Percentiles rank a stretch among this genome's conserved stretches.
phyloP scores from a whole-genome alignment of 805 yeast genomes.

The Myxozyma sirexii region DNA sequence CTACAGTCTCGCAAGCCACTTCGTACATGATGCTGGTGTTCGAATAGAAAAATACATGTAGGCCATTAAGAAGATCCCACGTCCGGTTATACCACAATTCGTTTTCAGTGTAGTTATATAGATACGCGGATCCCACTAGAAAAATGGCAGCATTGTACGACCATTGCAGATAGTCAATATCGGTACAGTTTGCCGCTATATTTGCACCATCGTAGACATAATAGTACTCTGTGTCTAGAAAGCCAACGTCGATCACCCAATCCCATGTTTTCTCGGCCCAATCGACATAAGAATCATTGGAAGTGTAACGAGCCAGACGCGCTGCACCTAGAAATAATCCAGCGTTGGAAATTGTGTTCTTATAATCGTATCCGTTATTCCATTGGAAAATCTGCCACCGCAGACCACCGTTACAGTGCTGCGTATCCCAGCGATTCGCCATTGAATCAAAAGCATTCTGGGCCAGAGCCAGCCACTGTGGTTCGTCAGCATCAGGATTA shows the following conservation, averaged over 20 bases:
- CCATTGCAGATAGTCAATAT: constrained; percentile 68
- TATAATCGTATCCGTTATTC: constrained; percentile 92
- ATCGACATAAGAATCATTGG: constrained; percentile 66
- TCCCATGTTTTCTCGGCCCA: constrained; percentile 71
- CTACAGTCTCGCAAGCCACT: constrained; percentile 72
- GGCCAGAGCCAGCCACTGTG: constrained; percentile 80
- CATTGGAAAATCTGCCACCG: constrained; percentile 96
- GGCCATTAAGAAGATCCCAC: constrained; percentile 56
- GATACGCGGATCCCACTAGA: constrained; percentile 76
- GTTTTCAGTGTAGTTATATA: constrained; percentile 73
- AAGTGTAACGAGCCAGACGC: constrained; percentile 76
- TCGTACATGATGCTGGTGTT: constrained; percentile 65
- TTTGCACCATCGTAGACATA: constrained; percentile 54
- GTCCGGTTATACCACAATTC: constrained; percentile 69
- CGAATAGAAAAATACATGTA: constrained; percentile 51
- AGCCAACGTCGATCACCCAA: constrained; percentile 61
- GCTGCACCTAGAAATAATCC: constrained; percentile 80
- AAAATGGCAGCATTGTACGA: constrained; percentile 84
- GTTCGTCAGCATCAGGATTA: constrained; percentile 61
- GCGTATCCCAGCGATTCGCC: constrained; percentile 83
- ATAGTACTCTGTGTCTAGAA: constrained; percentile 44
- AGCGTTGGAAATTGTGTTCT: constrained; percentile 84
- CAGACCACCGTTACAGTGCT: constrained; percentile 79
- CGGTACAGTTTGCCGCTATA: constrained; percentile 61
- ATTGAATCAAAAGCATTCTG: constrained; percentile 91